These are phyloP conservation scores for Claviceps lovelessii DNA, from an alignment of 2,329 filamentous ascomycete genomes.

Conservation along the genomic window DNA sequence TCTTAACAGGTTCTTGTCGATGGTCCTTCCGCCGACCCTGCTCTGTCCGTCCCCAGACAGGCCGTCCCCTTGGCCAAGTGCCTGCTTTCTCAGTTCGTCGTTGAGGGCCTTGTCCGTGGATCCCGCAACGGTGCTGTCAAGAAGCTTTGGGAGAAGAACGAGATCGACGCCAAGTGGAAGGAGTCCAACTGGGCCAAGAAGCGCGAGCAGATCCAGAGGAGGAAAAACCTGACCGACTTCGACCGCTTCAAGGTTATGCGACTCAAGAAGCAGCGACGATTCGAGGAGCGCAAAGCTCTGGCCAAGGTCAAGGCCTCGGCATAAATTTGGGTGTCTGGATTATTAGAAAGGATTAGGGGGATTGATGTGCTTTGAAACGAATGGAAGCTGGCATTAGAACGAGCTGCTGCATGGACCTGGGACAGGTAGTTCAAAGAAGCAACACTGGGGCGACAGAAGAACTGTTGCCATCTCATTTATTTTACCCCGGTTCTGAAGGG, in stretches of 20 bases:
- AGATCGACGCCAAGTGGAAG: slow-evolving; percentile 88
- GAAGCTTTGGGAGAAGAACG: slow-evolving; percentile 79
- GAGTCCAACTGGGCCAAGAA: slow-evolving; percentile 91
- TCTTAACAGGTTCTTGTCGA: slow-evolving; percentile 73
- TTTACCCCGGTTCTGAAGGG: slow-evolving; percentile 39
- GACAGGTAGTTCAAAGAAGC: slow-evolving; percentile 14
- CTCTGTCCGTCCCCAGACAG: slow-evolving; percentile 74
- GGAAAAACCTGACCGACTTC: slow-evolving; percentile 90
- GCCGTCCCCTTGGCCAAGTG: slow-evolving; percentile 65
- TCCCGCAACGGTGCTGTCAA: slow-evolving; percentile 70
- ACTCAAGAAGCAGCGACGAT: slow-evolving; percentile 98
- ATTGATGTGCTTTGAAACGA: slow-evolving; percentile 14
- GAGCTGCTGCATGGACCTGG: slow-evolving; percentile 22
- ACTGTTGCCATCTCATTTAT: slow-evolving; percentile 27
- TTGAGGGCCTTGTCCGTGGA: slow-evolving; percentile 73
- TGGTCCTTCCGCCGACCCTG: slow-evolving; percentile 71
- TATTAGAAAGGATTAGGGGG: slow-evolving; percentile 15
- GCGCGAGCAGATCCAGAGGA: slow-evolving; percentile 69
- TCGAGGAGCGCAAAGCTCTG: slow-evolving; percentile 92
- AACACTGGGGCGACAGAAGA: slow-evolving; percentile 24
- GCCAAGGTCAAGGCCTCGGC: slow-evolving; percentile 80
- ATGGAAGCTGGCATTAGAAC: slow-evolving; percentile 24
- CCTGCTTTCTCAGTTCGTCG: slow-evolving; percentile 79
- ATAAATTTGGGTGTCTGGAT: slow-evolving; percentile 35
- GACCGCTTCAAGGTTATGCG: slow-evolving; percentile 99